phyloP scores from a whole-genome alignment of 768 basidiomycete genomes.

The Fomitopsis pulvina region DNA sequence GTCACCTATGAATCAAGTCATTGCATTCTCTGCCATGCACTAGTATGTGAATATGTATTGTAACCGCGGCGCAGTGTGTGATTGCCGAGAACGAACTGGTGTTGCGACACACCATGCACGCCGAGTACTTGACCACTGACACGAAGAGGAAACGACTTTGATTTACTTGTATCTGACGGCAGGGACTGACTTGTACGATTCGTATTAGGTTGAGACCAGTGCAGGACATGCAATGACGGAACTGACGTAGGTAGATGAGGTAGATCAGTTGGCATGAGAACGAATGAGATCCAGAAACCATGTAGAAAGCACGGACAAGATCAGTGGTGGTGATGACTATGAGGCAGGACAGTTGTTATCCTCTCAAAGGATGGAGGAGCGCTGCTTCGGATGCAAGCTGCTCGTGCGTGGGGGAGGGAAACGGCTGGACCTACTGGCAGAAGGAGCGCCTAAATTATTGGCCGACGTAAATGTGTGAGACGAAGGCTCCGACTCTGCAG shows the following conservation, averaged over 20 bases:
- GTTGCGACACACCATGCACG: too few species aligned
- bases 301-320: too few species aligned
- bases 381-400: constrained; percentile 10
- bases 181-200: neutral
- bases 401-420: neutral
- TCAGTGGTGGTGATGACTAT: too few species aligned
- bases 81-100: too few species aligned
- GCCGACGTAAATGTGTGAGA: constrained; percentile 7
- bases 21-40: too few species aligned
- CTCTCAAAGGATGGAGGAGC: constrained; percentile 12
- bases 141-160: too few species aligned
- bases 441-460: constrained; percentile 2
- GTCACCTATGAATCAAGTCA: neutral
- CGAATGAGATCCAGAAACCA: neutral
- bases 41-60: too few species aligned
- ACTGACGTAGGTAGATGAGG: neutral
- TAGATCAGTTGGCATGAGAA: neutral
- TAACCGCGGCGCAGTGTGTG: too few species aligned
- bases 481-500: constrained; percentile 7
- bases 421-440: neutral
- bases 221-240: constrained; percentile 4
- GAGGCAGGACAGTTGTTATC: neutral
- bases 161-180: neutral
- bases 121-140: too few species aligned
- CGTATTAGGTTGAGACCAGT: neutral